Base-by-base conservation (phyloP, 805 yeast genomes). In the Schizosaccharomyces cryophilus region DNA sequence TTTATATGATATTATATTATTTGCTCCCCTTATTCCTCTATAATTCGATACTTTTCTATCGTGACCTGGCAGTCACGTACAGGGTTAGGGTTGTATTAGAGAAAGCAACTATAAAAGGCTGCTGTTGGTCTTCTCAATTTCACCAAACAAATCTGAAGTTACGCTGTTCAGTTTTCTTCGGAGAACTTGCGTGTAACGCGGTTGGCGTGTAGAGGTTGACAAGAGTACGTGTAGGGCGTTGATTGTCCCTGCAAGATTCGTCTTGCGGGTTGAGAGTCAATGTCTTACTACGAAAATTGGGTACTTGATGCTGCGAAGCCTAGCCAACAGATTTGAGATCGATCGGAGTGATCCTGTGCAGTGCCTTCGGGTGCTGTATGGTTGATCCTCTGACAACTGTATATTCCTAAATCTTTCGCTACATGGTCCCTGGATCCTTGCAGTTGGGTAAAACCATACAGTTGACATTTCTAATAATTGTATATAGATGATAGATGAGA, bases 381-480 rank as follows among this genome's bases (percentile, higher is more conserved):
- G 56, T 51, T 51, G 56, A 51, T 51, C 56, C 56, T 29, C 17
- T 51, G 56, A 51, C 56, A 29, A 24, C 56, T 29, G 35, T 51
- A 51, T 51, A 51, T 51, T 51, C 56, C 56, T 51, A 51, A 21
- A 51, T 51, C 56, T 29, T 51, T 51, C 56, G 56, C 56, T 51
- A 51, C 56, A 51, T 51, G 56, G 35, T 51, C 56, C 26, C 56
- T 51, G 56, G 56, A 51, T 51, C 56, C 56, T 51, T 51, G 56
- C 56, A 51, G 56, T 51, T 51, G 56, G 56, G 56, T 51, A 51
- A 51, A 51, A 51, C 56, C 56, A 51, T 51, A 51, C 35, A 29
- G 56, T 51, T 29, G 56, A 51, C 56, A 51, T 51, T 24, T 15
- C 1, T n/a, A n/a, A 45, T 9, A 30, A 30, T 30, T 6, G 31